Conservation (phyloP, 441 rosid species). For the Breynia disticha region DNA sequence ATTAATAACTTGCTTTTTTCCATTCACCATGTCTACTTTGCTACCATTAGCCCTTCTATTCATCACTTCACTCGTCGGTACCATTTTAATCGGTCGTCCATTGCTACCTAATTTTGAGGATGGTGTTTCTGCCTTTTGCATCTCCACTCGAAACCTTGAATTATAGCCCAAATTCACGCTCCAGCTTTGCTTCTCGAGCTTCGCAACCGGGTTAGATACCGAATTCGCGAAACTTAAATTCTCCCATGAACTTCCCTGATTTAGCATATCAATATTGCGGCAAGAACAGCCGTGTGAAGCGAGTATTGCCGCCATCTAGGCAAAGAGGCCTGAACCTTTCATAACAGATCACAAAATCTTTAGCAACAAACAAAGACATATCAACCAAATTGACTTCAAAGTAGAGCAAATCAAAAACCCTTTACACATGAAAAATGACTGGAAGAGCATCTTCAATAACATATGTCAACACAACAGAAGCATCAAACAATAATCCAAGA, state of each 20-base stretch:
- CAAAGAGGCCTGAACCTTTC: constrained; percentile 1
- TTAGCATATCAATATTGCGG: constrained; percentile 20
- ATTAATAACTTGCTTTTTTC: constrained; percentile 41
- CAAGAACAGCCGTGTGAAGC: constrained; percentile 65
- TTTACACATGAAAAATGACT: background rate
- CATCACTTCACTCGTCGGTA: constrained; percentile 61
- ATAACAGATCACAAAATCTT: background rate
- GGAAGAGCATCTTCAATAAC: background rate
- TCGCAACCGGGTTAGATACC: constrained; percentile 21
- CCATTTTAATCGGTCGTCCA: constrained; percentile 67
- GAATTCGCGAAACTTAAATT: constrained; percentile 48
- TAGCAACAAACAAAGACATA: background rate
- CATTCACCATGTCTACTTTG: constrained; percentile 44
- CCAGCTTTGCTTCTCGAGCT: constrained; percentile 27
- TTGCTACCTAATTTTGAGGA: constrained; percentile 39
- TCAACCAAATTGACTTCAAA: constrained; percentile 6
- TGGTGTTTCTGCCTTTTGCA: constrained; percentile 50
- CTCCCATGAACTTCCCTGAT: constrained; percentile 35
- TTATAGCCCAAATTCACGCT: constrained; percentile 15
- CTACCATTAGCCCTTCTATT: constrained; percentile 32
- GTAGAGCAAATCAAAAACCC: constrained; percentile 6
- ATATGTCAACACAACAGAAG: background rate
- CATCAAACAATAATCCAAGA: background rate
- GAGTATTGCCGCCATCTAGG: constrained; percentile 62
- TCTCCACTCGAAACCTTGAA: constrained; percentile 37